Conservation (phyloP, 257 asterid genomes). For the Solanum neorickii region DNA sequence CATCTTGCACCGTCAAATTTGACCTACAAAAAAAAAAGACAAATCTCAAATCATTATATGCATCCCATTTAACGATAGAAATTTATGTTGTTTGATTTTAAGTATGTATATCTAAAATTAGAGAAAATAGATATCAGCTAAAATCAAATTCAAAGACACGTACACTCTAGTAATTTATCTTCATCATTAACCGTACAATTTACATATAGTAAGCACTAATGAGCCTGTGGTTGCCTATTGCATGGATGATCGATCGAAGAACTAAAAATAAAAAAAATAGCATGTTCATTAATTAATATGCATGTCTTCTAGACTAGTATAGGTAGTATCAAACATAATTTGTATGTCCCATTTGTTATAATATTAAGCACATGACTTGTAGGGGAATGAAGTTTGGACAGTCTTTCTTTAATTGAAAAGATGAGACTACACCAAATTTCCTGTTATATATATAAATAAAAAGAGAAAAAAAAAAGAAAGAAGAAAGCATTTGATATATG, state of each 20-base stretch:
- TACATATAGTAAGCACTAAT: background rate
- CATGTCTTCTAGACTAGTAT: background rate
- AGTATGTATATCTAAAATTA: no score
- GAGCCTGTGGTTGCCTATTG: background rate
- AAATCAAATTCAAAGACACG: no score
- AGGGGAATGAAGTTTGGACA: background rate
- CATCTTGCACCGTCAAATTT: background rate
- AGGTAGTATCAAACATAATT: background rate
- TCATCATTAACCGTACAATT: background rate
- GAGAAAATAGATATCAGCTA: fast-evolving
- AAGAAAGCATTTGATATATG: no score
- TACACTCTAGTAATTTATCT: background rate
- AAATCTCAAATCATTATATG: background rate
- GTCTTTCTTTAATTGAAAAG: background rate
- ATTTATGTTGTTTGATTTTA: no score
- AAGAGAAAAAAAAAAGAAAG: no score
- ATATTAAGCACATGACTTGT: background rate
- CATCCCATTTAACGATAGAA: no score
- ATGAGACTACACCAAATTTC: background rate
- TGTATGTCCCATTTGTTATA: background rate
- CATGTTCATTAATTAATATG: background rate
- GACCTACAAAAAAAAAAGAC: background rate
- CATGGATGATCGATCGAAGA: no score
- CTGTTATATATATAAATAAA: no score
- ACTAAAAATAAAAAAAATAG: background rate